Conservation (phyloP, 345 rosid genomes). For the Eucalyptus rudis region DNA sequence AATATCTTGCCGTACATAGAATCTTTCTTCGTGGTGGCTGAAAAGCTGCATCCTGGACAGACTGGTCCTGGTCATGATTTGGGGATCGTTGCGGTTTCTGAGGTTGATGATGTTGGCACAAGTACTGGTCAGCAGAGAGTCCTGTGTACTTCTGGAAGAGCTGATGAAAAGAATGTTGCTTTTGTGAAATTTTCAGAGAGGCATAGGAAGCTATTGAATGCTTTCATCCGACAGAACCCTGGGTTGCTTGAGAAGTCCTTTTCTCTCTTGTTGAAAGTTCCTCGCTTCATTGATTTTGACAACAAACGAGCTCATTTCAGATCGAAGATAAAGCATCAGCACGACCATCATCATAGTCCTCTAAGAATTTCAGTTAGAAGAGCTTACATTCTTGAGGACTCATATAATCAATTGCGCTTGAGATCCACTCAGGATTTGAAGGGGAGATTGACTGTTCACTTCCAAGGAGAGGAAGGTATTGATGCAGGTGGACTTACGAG, state of each 20-base stretch:
- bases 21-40: slow-evolving; percentile 84
- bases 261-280: slow-evolving; percentile 91
- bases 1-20: slow-evolving; percentile 92
- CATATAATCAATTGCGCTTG: slow-evolving; percentile 92
- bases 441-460: slow-evolving; percentile 88
- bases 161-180: slow-evolving; percentile 71
- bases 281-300: slow-evolving; percentile 93
- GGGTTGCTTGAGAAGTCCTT: slow-evolving; percentile 92
- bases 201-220: slow-evolving; percentile 87
- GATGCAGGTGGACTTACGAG: slow-evolving; percentile 99
- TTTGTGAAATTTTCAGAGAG: slow-evolving; percentile 86
- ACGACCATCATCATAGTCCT: slow-evolving; percentile 84
- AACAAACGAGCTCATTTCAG: slow-evolving; percentile 86
- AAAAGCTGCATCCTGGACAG: slow-evolving; percentile 76
- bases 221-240: slow-evolving; percentile 90
- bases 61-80: slow-evolving; percentile 56
- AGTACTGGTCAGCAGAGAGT: slow-evolving; percentile 40
- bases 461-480: slow-evolving; percentile 98
- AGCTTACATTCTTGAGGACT: slow-evolving; percentile 95
- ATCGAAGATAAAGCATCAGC: slow-evolving; percentile 92
- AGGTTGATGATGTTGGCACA: slow-evolving; percentile 49
- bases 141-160: slow-evolving; percentile 31
- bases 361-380: slow-evolving; percentile 89
- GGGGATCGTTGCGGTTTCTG: slow-evolving; percentile 34
- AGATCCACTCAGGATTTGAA: slow-evolving; percentile 72